Evolutionary conservation across 2,329 filamentous ascomycete genomes (phyloP).

Genomic region (Penicillium nordicum): DNA sequence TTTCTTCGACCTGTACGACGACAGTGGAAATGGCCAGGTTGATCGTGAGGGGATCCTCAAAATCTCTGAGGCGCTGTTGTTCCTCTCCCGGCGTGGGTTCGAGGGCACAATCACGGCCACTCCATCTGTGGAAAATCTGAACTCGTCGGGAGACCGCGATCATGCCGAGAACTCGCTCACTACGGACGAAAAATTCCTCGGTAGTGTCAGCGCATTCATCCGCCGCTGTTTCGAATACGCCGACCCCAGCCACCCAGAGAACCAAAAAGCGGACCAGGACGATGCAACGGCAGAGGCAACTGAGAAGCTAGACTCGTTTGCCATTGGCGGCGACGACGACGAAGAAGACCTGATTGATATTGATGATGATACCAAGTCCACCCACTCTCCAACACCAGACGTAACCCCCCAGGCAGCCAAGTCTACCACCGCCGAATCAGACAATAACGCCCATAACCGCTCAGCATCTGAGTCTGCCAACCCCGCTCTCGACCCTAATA

Average conservation of each 20-base stretch:
- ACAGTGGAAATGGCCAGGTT: slow-evolving; percentile 83
- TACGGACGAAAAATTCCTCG: slow-evolving; percentile 82
- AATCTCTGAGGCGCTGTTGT: slow-evolving; percentile 90
- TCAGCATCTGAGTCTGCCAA: slow-evolving; percentile 76
- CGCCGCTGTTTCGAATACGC: slow-evolving; percentile 96
- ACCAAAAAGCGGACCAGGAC: slow-evolving; percentile 44
- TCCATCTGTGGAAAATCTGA: slow-evolving; percentile 55
- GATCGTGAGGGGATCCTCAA: slow-evolving; percentile 91
- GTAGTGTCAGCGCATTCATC: slow-evolving; percentile 93
- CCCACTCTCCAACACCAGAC: slow-evolving; percentile 19
- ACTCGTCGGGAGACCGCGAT: slow-evolving; percentile 34
- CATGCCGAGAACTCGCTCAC: slow-evolving; percentile 49
- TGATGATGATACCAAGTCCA: slow-evolving; percentile 28
- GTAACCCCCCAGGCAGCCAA: slow-evolving; percentile 14
- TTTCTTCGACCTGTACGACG: slow-evolving; percentile 96
- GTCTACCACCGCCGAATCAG: slow-evolving; percentile 5
- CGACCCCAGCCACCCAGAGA: slow-evolving; percentile 76
- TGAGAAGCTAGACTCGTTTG: slow-evolving; percentile 59
- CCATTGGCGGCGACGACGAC: slow-evolving; percentile 64
- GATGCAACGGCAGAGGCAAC: slow-evolving; percentile 30
- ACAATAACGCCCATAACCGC: slow-evolving; percentile 43
- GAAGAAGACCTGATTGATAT: slow-evolving; percentile 41
- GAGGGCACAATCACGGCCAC: slow-evolving; percentile 70
- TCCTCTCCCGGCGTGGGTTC: slow-evolving; percentile 83
- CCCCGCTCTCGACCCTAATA: slow-evolving; percentile 83